Evolutionary conservation across 768 basidiomycete species (phyloP), one percentile per base, ranked within the genome.

Genomic region (Lentinula guzmanii): DNA sequence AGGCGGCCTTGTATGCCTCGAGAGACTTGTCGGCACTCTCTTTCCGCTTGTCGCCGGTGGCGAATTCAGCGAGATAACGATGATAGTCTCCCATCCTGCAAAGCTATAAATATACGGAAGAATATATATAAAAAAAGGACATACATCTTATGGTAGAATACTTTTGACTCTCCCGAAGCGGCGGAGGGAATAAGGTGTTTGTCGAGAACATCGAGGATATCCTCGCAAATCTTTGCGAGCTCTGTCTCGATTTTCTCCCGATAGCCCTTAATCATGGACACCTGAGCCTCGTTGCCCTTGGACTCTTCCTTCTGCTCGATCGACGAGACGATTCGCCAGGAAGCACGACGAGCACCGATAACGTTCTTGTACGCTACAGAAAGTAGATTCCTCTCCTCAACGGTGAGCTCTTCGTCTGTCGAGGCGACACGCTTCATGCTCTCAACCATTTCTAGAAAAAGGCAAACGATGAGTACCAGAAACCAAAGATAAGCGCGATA

Each of bases 291-390:
- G 70, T 97, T 97, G 70, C 96, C 95, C 81, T 97, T 97, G 63
- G 91, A 91, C 81, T 97, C 95, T 82, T 98, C 95, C 84, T 97
- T 98, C 81, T 95, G 93, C 80, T 98, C 95, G 71, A 98, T 97
- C 52, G 95, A 96, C 63, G 95, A 97, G 48, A 98, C 93, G 69
- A 98, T 97, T 69, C 95, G 83, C 95, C 95, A 98, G 18, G 94
- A 96, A 16, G 95, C 95, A 74, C 96, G 93, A 68, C 95, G 94
- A 33, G 95, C 95, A 76, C 95, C 95, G 66, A 98, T 98, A 63
- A 97, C 94, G 77, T 98, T 98, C 90, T 98, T 98, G 85, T 97
- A 98, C 16, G 95, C 95, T 62, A 98, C 95, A 10, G 94, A 97
- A 61, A 98, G 85, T 59, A 98, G 87, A 76, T 98, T 98, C 64